Conservation (phyloP, 495 filamentous ascomycete genomes). For the Bathelium albidoporum region DNA sequence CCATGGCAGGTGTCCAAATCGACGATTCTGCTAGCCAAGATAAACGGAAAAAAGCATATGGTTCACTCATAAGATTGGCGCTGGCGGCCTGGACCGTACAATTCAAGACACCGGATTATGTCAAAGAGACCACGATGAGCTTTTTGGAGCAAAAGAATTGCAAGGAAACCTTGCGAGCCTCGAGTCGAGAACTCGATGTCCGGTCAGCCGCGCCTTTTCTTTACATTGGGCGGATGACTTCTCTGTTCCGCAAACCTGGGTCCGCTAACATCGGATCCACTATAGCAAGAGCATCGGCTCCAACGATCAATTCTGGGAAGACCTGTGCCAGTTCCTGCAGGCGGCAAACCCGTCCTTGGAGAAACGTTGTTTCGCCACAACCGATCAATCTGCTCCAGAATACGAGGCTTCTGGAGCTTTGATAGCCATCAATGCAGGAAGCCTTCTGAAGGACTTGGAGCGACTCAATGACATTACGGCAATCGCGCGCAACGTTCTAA, state of each 20-base stretch:
- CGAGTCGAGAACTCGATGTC: conserved; percentile 11
- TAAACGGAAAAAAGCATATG: conserved; percentile 12
- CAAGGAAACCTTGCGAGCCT: conserved; percentile 26
- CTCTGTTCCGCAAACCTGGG: too few relatives aligned
- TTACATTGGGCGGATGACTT: not conserved
- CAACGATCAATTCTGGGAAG: conserved; percentile 26
- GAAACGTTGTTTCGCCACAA: conserved; percentile 26
- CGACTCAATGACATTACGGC: conserved; percentile 75
- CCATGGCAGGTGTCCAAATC: not conserved
- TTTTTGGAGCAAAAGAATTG: conserved; percentile 25
- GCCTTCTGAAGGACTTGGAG: conserved; percentile 70
- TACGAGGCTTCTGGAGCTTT: conserved; percentile 36
- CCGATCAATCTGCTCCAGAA: conserved; percentile 27
- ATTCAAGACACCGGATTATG: conserved; percentile 26
- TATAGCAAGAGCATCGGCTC: conserved; percentile 23
- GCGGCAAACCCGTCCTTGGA: conserved; percentile 30
- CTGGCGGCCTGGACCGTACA: conserved; percentile 28
- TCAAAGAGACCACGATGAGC: conserved; percentile 25
- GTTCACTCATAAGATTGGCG: conserved; percentile 23
- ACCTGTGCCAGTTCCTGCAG: conserved; percentile 23
- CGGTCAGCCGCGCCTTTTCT: conserved; percentile 1
- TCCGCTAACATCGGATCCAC: not conserved
- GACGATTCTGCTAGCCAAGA: not conserved
- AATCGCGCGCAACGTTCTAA: conserved; percentile 74
- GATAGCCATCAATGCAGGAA: conserved; percentile 68